Evolutionary conservation across 345 rosid species (phyloP), one percentile per base, ranked within the genome.

Genomic region (Gossypium australe): DNA sequence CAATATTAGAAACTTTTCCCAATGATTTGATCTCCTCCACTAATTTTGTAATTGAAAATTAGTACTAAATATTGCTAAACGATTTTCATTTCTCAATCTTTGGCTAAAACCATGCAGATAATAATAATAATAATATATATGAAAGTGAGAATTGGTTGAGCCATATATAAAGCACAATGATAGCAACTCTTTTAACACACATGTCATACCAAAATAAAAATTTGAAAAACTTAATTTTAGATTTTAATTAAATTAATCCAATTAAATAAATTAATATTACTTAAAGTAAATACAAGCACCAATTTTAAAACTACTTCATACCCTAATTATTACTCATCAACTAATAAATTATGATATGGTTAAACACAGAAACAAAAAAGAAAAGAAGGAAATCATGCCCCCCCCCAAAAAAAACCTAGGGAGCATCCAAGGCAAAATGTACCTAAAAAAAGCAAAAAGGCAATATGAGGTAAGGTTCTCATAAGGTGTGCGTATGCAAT

Each of bases 341-440:
- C 53, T 12, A 24, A 58, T 38, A 38, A 38, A 44, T 63, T 63
- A 38, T 34, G 24, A 16, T 62, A 62, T 16, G 12, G 3, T 10
- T 10, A 11, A 45, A 45, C 12, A 1, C 48, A 45, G 24, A 63
- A 63, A 63, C 2, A 47, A 12, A 9, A 9, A 16, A 18, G 2
- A 47, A 47, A 10, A 47, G 51, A 38, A 2, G 47, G 20, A 49
- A 11, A 48, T 4, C 2, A 44, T 18, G 24, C n/a, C n/a, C n/a
- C n/a, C n/a, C n/a, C n/a, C n/a, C n/a, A 74, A 70, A 29, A 29
- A 29, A 58, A 75, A 69, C 20, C 22, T 61, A 24, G 81, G 20
- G 81, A 79, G 82, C 76, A 78, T 81, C 84, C 83, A 76, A 75
- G 74, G 84, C 76, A 82, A 78, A 56, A 74, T 78, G 67, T 75